phyloP scores from a whole-genome alignment of 495 filamentous ascomycete species.

The Hypomontagnella monticulosa region DNA sequence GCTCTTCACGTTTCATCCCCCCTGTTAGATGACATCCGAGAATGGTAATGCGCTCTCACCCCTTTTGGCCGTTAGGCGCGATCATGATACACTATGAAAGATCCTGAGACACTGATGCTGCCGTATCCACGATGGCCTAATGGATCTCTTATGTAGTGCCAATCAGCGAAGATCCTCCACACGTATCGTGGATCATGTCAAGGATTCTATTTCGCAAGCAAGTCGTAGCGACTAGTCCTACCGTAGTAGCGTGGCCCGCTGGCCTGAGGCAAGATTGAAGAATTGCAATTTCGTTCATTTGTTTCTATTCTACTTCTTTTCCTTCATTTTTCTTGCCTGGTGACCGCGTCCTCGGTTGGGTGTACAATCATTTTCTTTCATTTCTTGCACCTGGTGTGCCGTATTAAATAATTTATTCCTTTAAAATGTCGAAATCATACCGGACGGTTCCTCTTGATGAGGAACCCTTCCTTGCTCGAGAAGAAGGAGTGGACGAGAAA shows the following conservation, averaged over 20 bases:
- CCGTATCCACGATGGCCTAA: constrained; percentile 18
- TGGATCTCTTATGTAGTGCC: constrained; percentile 22
- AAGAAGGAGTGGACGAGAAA: constrained; percentile 39
- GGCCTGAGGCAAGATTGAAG: constrained; percentile 15
- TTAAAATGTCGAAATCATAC: constrained; percentile 46
- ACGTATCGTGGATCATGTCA: constrained; percentile 25
- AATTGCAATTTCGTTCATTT: constrained; percentile 13
- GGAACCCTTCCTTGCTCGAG: constrained; percentile 48
- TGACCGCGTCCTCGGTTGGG: constrained; percentile 9
- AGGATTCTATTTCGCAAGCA: constrained; percentile 17
- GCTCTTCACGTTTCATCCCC: constrained; percentile 27
- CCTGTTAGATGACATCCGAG: constrained; percentile 11
- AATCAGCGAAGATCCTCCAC: constrained; percentile 33
- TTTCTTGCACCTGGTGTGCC: constrained; percentile 56
- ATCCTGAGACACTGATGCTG: constrained; percentile 36
- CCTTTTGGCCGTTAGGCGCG: constrained; percentile 15
- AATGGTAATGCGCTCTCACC: constrained; percentile 16
- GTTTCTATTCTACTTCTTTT: background rate
- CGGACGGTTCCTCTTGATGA: constrained; percentile 51
- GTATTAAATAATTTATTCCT: constrained; percentile 35
- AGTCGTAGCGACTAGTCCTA: constrained; percentile 21
- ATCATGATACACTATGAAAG: constrained; percentile 27
- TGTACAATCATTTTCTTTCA: constrained; percentile 29
- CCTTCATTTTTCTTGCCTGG: constrained; percentile 21
- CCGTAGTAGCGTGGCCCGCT: constrained; percentile 11